Percentiles rank a stretch among this genome's conserved stretches.
Conservation (phyloP, 2,329 filamentous ascomycete species). For the Clarireedia sp. region DNA sequence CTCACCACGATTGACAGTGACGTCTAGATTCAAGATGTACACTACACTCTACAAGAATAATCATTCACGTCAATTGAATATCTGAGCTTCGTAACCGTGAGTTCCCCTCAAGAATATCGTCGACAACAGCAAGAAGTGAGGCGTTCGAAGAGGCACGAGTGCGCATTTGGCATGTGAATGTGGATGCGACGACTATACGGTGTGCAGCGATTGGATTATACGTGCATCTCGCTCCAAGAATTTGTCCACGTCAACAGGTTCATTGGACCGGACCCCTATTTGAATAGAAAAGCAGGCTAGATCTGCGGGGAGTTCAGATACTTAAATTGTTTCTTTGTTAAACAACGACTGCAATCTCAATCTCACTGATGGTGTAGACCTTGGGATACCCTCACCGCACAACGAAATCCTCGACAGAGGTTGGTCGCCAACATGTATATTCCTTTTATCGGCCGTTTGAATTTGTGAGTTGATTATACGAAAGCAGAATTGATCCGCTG, state of each 20-base stretch:
- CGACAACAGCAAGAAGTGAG: neutral
- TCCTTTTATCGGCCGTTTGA: conserved; percentile 36
- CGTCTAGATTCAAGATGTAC: no score
- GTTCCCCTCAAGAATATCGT: no score
- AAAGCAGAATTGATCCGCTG: neutral
- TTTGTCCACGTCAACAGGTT: conserved; percentile 7
- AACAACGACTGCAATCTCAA: neutral
- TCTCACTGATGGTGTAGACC: neutral
- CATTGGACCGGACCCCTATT: neutral
- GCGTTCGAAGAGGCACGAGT: neutral
- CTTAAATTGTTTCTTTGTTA: neutral
- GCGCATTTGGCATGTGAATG: conserved; percentile 3
- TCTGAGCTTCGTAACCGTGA: no score
- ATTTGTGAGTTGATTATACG: conserved; percentile 28
- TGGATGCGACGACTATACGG: conserved; percentile 4
- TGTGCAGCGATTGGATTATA: conserved; percentile 2
- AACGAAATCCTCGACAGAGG: conserved; percentile 1
- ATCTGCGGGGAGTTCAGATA: neutral
- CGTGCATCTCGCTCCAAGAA: neutral
- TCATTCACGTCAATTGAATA: neutral
- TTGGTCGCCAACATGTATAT: conserved; percentile 27
- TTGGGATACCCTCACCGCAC: conserved; percentile 2
- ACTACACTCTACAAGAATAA: neutral
- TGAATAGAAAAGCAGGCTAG: neutral
- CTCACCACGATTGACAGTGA: no score